These are phyloP conservation scores for Taphrina wiesneri DNA, from an alignment of 1,139 yeast genomes.

Conservation along the genomic window DNA sequence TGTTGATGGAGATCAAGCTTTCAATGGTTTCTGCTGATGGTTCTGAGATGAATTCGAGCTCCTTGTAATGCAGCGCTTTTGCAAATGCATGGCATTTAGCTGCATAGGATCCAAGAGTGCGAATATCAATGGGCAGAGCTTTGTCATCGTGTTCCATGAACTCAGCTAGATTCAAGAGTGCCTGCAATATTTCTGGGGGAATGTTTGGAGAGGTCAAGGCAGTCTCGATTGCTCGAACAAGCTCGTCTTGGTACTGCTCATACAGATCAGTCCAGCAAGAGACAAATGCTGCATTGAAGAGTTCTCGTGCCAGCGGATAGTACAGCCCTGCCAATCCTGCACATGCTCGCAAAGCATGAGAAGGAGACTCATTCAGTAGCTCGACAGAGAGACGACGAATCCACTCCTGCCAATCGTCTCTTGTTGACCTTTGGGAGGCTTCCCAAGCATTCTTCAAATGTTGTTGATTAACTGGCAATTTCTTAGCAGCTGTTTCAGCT, in stretches of 20 bases:
- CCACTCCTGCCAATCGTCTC: slow-evolving; percentile 99
- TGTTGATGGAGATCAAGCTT: slow-evolving; percentile 85
- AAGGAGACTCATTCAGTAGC: slow-evolving; percentile 85
- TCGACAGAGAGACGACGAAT: slow-evolving; percentile 82
- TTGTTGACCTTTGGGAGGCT: slow-evolving; percentile 79
- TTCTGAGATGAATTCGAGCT: slow-evolving; percentile 88
- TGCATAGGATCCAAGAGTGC: slow-evolving; percentile 88
- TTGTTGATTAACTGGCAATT: slow-evolving; percentile 76
- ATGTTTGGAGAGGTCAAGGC: slow-evolving; percentile 88
- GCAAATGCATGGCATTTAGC: slow-evolving; percentile 97
- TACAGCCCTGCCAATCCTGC: slow-evolving; percentile 86
- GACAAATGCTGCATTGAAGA: slow-evolving; percentile 92
- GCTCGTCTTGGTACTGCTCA: slow-evolving; percentile 88
- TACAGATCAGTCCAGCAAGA: slow-evolving; percentile 94
- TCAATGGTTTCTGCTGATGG: slow-evolving; percentile 92
- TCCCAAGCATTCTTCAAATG: slow-evolving; percentile 88
- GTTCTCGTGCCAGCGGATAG: slow-evolving; percentile 82
- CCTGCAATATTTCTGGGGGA: slow-evolving; percentile 94
- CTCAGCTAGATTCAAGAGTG: slow-evolving; percentile 83
- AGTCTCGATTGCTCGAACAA: slow-evolving; percentile 78
- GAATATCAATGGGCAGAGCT: slow-evolving; percentile 83
- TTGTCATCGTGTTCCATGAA: slow-evolving; percentile 98
- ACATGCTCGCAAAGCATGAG: slow-evolving; percentile 92
- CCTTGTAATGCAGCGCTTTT: slow-evolving; percentile 93
- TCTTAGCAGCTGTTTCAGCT: slow-evolving; percentile 69